Evolutionary conservation across 2,329 filamentous ascomycete species (phyloP), one percentile per base, ranked within the genome.

Genomic region (Fusarium pseudocircinatum): DNA sequence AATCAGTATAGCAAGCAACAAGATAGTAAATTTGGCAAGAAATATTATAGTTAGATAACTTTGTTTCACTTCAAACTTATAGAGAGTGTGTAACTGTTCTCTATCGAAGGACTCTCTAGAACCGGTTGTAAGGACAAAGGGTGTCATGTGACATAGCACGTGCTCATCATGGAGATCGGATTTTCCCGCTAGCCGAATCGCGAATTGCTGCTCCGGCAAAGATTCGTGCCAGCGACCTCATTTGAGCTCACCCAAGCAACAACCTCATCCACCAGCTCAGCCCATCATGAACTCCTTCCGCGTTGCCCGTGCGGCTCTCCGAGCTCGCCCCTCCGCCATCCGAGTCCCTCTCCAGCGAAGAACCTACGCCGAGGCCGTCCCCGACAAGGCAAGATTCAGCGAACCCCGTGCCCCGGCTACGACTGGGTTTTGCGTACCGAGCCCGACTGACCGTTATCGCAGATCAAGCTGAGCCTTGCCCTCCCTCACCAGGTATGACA

Each of bases 401-500:
- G 12, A 40, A 42, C 28, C 71, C 62, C 49, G 26, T 71, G 47
- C 62, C 66, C 63, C 40, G 68, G 40, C 54, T 58, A 58, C 74
- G 69, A 71, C 70, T 72, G 60, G 60, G 76, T 75, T 70, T 74
- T 65, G 73, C 65, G 49, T 67, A 49, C 61, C 69, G 57, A 59
- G 52, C 60, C 69, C 72, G 78, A 75, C 75, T 80, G 64, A 79
- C 76, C 69, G 53, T 74, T 61, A 75, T 68, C 69, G 69, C 79
- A 92, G 90, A 97, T 99, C 90, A 97, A 97, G 92, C 92, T 99
- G 88, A 97, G 94, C 89, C 89, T 99, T 88, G 91, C 94, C 84
- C 93, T 99, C 80, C 96, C 96, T 87, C 96, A 98, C 88, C 94
- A 98, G 95, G 96, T 98, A 94, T 86, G 93, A 82, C 36, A 54